These are phyloP conservation scores for Picea sitchensis DNA, from an alignment of 75 land plant genomes.

Conservation along the genomic window DNA sequence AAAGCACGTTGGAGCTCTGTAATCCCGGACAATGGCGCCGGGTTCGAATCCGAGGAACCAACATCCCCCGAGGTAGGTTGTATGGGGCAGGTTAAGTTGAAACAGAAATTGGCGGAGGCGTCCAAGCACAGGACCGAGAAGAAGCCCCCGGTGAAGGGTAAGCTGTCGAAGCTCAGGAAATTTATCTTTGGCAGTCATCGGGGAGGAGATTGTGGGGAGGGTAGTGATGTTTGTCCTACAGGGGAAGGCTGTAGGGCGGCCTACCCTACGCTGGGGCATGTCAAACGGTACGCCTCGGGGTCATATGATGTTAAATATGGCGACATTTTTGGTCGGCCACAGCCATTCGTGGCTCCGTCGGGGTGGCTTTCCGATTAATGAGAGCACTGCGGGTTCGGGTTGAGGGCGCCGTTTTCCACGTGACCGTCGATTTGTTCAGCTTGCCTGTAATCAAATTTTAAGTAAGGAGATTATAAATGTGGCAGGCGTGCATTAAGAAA, in stretches of 20 bases:
- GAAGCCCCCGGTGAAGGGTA: no score
- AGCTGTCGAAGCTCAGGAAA: no score
- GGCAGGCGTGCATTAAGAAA: no score
- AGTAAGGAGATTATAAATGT: no score
- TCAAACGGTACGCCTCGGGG: neutral
- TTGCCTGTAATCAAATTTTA: no score
- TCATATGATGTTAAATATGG: neutral
- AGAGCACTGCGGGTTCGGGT: neutral
- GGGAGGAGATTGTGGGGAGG: neutral
- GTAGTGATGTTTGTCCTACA: no score
- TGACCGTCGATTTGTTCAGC: neutral
- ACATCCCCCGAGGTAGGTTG: neutral
- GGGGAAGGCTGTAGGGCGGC: no score
- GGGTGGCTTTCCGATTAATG: neutral
- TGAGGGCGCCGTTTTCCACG: neutral
- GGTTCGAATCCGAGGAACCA: conserved; percentile 7
- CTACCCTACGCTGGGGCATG: neutral
- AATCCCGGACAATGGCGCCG: neutral
- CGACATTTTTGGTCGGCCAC: neutral
- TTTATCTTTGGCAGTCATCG: no score
- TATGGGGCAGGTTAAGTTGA: neutral
- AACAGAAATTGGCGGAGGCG: no score
- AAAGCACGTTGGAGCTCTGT: neutral
- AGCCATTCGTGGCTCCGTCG: neutral
- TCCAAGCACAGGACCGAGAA: no score